Percentiles rank a stretch among this genome's conserved stretches.
Conservation (phyloP, 768 basidiomycete species). For the Tricholoma terreum region DNA sequence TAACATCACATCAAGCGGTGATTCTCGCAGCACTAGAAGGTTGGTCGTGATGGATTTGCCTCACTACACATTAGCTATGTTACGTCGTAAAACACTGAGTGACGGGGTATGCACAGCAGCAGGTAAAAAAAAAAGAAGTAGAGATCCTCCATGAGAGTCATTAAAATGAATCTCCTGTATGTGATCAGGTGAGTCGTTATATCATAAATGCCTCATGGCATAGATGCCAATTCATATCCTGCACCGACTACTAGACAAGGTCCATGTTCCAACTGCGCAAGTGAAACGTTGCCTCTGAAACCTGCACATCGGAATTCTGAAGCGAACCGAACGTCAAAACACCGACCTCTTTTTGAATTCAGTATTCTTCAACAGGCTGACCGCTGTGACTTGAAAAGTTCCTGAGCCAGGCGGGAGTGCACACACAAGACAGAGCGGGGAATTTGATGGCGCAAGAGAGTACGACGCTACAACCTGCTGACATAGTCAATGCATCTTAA, state of each 20-base stretch:
- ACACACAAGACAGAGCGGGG: constrained; percentile 57
- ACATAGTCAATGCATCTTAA: constrained; percentile 3
- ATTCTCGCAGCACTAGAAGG: too few relatives aligned
- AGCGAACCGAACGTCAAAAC: not conserved
- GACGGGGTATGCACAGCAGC: too few relatives aligned
- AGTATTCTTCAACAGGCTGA: constrained; percentile 44
- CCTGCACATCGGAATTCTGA: not conserved
- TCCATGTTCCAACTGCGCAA: constrained; percentile 49
- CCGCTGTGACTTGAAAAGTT: constrained; percentile 38
- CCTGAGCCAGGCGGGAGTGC: constrained; percentile 44
- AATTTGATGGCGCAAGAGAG: constrained; percentile 57
- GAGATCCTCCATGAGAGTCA: too few relatives aligned
- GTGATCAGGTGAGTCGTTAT: too few relatives aligned
- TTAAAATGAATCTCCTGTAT: too few relatives aligned
- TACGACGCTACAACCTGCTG: constrained; percentile 61
- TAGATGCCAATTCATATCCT: not conserved
- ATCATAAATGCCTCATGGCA: too few relatives aligned
- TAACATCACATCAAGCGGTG: too few relatives aligned
- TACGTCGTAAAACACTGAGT: too few relatives aligned
- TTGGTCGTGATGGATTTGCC: too few relatives aligned
- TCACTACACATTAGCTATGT: too few relatives aligned
- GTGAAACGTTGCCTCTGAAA: constrained; percentile 14
- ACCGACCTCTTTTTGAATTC: constrained; percentile 39
- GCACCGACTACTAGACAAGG: constrained; percentile 43
- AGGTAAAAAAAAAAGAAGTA: too few relatives aligned